Evolutionary conservation across 306 rosid species (phyloP).

Genomic region (cucumber (Cucumis sativus)): Cucumber_9930_V3 NC_026660.2:17623001-17623500

Average conservation of each 20-base stretch:
- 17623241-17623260: slow-evolving; percentile 51
- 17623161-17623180: background rate
- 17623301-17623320: slow-evolving; percentile 41
- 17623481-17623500: slow-evolving; percentile 50
- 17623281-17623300: slow-evolving; percentile 57
- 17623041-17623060: slow-evolving; percentile 62
- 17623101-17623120: slow-evolving; percentile 70
- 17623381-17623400: slow-evolving; percentile 59
- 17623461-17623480: slow-evolving; percentile 30
- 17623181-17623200: background rate
- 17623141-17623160: background rate
- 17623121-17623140: slow-evolving; percentile 57
- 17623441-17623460: background rate
- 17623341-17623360: slow-evolving; percentile 39
- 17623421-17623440: background rate
- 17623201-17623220: background rate
- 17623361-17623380: slow-evolving; percentile 50
- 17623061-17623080: slow-evolving; percentile 71
- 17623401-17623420: slow-evolving; percentile 25
- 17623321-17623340: slow-evolving; percentile 59
- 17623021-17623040: slow-evolving; percentile 30
- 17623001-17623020: background rate
- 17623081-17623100: slow-evolving; percentile 60
- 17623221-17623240: background rate
- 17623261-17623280: slow-evolving; percentile 45